phyloP scores from a whole-genome alignment of 2,329 filamentous ascomycete species.

The Penicillium sp. region DNA sequence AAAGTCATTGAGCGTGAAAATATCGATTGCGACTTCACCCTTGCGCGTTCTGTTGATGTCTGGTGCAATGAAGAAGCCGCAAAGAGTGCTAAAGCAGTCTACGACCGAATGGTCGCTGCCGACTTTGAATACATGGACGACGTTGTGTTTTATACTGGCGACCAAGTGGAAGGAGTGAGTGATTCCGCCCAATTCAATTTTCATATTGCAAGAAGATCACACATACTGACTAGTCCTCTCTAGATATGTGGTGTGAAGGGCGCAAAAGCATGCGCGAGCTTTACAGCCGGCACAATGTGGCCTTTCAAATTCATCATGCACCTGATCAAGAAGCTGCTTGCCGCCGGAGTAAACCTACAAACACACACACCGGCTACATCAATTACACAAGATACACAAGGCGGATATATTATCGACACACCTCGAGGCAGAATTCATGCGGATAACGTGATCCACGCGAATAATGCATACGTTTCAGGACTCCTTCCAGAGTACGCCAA shows the following conservation, averaged over 20 bases:
- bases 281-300: conserved; percentile 41
- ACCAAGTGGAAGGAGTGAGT: conserved; percentile 35
- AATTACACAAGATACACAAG: conserved; percentile 46
- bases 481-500: conserved; percentile 70
- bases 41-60: conserved; percentile 47
- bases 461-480: conserved; percentile 80
- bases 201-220: not conserved
- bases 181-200: not conserved
- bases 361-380: conserved; percentile 52
- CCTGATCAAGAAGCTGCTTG: conserved; percentile 63
- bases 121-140: conserved; percentile 36
- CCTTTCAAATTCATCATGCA: conserved; percentile 82
- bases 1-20: conserved; percentile 43
- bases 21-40: conserved; percentile 49
- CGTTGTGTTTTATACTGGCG: conserved; percentile 27
- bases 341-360: conserved; percentile 54
- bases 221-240: not conserved
- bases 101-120: conserved; percentile 32
- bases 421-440: conserved; percentile 66
- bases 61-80: conserved; percentile 40
- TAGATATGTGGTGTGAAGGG: conserved; percentile 44
- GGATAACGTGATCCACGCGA: conserved; percentile 71
- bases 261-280: conserved; percentile 40
- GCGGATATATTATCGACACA: conserved; percentile 57
- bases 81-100: conserved; percentile 28